Evolutionary conservation across 2,329 filamentous ascomycete genomes (phyloP).

Genomic region (Fusarium sulawesiense): DNA sequence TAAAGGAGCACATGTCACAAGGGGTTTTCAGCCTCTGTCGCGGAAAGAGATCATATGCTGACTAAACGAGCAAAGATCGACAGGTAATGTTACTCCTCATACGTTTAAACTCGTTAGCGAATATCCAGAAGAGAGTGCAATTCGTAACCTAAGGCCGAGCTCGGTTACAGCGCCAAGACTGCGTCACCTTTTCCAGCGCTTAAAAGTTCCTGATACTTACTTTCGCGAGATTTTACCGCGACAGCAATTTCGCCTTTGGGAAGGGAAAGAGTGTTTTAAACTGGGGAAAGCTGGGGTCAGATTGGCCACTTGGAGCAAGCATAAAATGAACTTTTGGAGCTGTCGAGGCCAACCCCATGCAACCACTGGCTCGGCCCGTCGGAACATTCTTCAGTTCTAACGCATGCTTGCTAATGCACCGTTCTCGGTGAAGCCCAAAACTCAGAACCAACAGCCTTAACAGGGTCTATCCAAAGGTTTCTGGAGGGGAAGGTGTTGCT

Average conservation of each 20-base stretch:
- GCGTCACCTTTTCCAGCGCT: not conserved
- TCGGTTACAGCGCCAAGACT: not conserved
- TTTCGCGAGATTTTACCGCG: not conserved
- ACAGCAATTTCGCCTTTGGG: not conserved
- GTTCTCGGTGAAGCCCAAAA: not conserved
- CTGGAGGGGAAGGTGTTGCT: not conserved
- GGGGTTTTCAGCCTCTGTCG: not conserved
- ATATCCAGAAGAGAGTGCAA: not conserved
- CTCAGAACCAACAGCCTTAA: not conserved
- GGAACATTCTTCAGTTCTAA: not conserved
- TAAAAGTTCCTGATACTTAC: not conserved
- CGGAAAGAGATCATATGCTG: not conserved
- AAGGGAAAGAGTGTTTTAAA: too few relatives aligned
- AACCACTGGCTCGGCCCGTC: not conserved
- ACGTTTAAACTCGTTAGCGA: not conserved
- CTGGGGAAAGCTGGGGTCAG: too few relatives aligned
- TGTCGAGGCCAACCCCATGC: not conserved
- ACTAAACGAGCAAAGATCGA: not conserved
- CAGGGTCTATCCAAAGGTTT: not conserved
- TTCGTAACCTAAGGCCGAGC: not conserved
- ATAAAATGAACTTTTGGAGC: too few relatives aligned
- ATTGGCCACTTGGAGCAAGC: too few relatives aligned
- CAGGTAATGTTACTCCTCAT: not conserved
- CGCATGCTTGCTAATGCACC: not conserved
- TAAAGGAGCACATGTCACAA: too few relatives aligned